Conservation (phyloP, 2,329 filamentous ascomycete genomes). For the Plectosphaerella sp. region DNA sequence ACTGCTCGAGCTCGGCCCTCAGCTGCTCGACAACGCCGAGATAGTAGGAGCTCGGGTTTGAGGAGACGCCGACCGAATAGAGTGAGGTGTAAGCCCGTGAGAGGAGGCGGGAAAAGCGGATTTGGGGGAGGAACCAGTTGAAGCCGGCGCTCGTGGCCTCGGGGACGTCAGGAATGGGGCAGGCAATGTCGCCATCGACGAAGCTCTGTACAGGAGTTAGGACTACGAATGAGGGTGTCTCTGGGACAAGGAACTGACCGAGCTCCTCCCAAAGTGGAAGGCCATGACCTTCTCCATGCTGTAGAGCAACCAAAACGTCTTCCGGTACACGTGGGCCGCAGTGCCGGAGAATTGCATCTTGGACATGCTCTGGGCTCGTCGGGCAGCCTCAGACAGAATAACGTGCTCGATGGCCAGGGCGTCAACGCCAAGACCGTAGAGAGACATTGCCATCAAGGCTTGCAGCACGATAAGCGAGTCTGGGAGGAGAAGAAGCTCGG, state of each 20-base stretch:
- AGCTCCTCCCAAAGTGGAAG: constrained; percentile 24
- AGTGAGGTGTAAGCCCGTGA: constrained; percentile 21
- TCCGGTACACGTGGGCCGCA: constrained; percentile 16
- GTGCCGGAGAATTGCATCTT: constrained; percentile 12
- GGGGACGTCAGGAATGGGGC: constrained; percentile 18
- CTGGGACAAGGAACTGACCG: constrained; percentile 11
- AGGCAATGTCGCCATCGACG: constrained; percentile 24
- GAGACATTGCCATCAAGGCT: constrained; percentile 23
- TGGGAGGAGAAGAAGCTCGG: constrained; percentile 24
- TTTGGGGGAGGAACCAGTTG: constrained; percentile 19
- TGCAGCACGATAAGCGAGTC: constrained; percentile 24
- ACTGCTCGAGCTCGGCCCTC: constrained; percentile 19
- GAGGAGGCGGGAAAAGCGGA: constrained; percentile 19
- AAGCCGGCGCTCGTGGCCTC: constrained; percentile 16
- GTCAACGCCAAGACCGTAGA: constrained; percentile 20
- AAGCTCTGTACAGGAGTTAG: constrained; percentile 14
- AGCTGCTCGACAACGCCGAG: constrained; percentile 20
- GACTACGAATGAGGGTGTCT: not conserved
- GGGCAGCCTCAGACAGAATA: constrained; percentile 22
- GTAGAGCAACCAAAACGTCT: constrained; percentile 22
- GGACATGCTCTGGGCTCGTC: constrained; percentile 23
- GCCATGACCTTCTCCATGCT: constrained; percentile 19
- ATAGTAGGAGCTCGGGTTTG: constrained; percentile 17
- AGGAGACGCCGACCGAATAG: constrained; percentile 21
- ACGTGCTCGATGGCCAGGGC: constrained; percentile 25